Evolutionary conservation across 2,329 filamentous ascomycete species (phyloP).

Genomic region (Amauroascus verrucosus): DNA sequence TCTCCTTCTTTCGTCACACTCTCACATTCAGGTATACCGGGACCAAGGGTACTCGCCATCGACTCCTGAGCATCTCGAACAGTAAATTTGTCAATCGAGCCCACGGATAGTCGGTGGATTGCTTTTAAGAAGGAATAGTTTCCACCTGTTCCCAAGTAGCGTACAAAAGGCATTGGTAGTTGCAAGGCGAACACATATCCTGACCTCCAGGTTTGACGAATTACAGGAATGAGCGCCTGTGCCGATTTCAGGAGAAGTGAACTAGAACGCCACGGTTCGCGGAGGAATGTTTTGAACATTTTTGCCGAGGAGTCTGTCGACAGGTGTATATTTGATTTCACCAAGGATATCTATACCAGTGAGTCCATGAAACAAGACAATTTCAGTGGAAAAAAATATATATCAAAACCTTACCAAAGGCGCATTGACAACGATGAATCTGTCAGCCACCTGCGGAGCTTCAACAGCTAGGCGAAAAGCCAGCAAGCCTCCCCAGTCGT

Average conservation of each 20-base stretch:
- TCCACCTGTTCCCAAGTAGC: slow-evolving; percentile 39
- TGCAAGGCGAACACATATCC: slow-evolving; percentile 48
- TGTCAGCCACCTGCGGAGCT: slow-evolving; percentile 45
- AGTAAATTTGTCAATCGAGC: slow-evolving; percentile 27
- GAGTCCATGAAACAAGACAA: neutral
- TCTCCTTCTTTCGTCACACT: slow-evolving; percentile 25
- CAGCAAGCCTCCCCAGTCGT: slow-evolving; percentile 48
- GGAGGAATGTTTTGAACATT: slow-evolving; percentile 42
- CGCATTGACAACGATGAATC: slow-evolving; percentile 46
- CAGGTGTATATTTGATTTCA: slow-evolving; percentile 34
- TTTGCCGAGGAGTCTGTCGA: slow-evolving; percentile 37
- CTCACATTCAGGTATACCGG: slow-evolving; percentile 37
- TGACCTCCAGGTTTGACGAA: slow-evolving; percentile 41
- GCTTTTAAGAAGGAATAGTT: slow-evolving; percentile 40
- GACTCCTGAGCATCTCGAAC: slow-evolving; percentile 34
- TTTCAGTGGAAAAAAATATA: neutral
- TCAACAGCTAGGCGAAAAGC: slow-evolving; percentile 49
- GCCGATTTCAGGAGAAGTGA: slow-evolving; percentile 38
- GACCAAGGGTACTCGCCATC: slow-evolving; percentile 45
- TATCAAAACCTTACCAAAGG: slow-evolving; percentile 39
- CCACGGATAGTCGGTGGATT: slow-evolving; percentile 33
- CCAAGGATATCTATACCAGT: slow-evolving; percentile 32
- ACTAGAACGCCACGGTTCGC: slow-evolving; percentile 36
- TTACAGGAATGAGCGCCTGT: slow-evolving; percentile 37
- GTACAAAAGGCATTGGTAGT: slow-evolving; percentile 39